Base-by-base conservation (phyloP, 2,329 filamentous ascomycete genomes). In the Colletotrichum ledebouriae region DNA sequence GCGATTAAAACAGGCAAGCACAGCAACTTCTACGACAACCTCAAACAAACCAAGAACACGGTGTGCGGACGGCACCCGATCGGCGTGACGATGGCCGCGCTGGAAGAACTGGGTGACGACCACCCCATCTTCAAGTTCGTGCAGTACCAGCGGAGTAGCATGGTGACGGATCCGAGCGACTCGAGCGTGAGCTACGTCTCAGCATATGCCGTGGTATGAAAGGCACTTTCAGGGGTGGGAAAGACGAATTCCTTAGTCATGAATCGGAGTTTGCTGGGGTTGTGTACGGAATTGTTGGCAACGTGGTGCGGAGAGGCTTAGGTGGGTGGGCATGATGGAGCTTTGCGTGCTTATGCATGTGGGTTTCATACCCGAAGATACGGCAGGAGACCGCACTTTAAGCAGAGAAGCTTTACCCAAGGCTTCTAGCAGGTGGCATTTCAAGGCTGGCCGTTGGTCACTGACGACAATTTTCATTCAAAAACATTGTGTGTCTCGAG, bases 41-140 rank as follows among this genome's bases (percentile, higher is more conserved):
- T 99, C 20, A 80, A 84, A 59, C 81, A 87, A 41, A 98, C 95
- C 0, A 88, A 88, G 13, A 99, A 99, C 74, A 98, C 96, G 0
- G 93, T 99, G 0, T 99, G 96, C 75, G 96, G 96, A 3, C 86
- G 95, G 56, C 96, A 99, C 81, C 96, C 96, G 0, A 98, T 99
- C 73, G 94, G 96, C 0, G 91, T 98, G 4, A 87, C 92, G 42
- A 94, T 99, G 93, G 94, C 94, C 0, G 94, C 92, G 0, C 79
- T 98, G 69, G 94, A 98, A 80, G 81, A 84, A 56, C 76, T 93
- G 37, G 78, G 80, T 1, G 76, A 77, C n/a, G 73, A 80, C 33
- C 85, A 82, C 72, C 80, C 88, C 4, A 84, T 78, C 59, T 97
- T 98, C 79, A 89, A 86, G 73, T 94, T 98, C 74, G 85, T 97